Evolutionary conservation across 352 stramenopile genomes (phyloP).

Genomic region (Globisporangium perplexum): DNA sequence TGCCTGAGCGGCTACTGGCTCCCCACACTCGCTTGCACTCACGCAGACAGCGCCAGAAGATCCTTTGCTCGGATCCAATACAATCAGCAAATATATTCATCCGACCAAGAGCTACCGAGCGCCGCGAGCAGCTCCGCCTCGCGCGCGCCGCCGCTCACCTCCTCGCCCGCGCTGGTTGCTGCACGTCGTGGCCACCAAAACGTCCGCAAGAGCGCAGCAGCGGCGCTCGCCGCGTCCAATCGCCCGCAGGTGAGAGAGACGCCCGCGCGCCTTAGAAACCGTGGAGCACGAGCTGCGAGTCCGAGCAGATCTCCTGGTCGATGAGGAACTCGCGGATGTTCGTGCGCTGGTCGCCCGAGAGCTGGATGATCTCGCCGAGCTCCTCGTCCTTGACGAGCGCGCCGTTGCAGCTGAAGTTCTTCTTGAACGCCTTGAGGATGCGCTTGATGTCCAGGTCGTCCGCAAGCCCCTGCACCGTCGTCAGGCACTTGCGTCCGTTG

Average conservation of each 20-base stretch:
- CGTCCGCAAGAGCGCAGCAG: background rate
- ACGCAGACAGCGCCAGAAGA: too few relatives aligned
- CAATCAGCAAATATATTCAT: conserved; percentile 19
- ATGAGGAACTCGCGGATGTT: conserved; percentile 99
- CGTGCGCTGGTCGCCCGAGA: conserved; percentile 98
- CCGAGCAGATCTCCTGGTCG: conserved; percentile 98
- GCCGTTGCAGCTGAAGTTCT: conserved; percentile 99
- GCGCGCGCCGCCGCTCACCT: too few relatives aligned
- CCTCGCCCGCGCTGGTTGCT: background rate
- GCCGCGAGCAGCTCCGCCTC: background rate
- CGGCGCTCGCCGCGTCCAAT: background rate
- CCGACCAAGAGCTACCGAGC: conserved; percentile 4
- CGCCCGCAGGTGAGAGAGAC: background rate
- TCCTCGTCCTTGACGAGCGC: conserved; percentile 98
- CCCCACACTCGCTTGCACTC: too few relatives aligned
- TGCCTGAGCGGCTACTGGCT: too few relatives aligned
- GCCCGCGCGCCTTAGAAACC: conserved; percentile 89
- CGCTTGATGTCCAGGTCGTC: conserved; percentile 98
- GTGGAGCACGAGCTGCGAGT: conserved; percentile 95
- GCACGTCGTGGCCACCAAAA: background rate
- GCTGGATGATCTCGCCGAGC: conserved; percentile 97
- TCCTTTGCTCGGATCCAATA: conserved; percentile 6
- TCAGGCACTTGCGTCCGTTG: conserved; percentile 99
- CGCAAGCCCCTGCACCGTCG: conserved; percentile 96
- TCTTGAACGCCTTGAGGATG: conserved; percentile 99